phyloP scores from a whole-genome alignment of 1,284 basidiomycete species.

The Takashimella tepidaria region DNA sequence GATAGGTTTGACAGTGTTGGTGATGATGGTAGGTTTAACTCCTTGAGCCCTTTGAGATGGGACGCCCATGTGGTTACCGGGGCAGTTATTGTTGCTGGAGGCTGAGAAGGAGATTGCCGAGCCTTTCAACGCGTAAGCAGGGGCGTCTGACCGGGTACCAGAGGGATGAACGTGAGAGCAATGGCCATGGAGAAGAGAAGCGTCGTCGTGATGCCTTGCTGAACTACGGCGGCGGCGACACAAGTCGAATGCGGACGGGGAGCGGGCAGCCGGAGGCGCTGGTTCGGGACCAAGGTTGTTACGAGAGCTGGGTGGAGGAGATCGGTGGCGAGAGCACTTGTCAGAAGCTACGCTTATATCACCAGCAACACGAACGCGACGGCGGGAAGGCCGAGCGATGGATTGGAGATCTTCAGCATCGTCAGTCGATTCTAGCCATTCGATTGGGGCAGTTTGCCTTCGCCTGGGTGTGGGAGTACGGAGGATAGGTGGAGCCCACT shows the following conservation, averaged over 20 bases:
- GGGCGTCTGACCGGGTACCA: neutral
- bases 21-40: too few relatives aligned
- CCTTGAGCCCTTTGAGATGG: neutral
- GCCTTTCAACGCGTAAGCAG: neutral
- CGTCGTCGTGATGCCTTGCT: neutral
- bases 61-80: neutral
- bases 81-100: neutral
- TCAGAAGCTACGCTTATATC: constrained; percentile 1
- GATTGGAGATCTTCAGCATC: constrained; percentile 3
- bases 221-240: constrained; percentile 18
- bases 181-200: neutral
- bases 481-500: neutral
- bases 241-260: constrained; percentile 25
- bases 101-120: neutral
- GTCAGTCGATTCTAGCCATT: constrained; percentile 4
- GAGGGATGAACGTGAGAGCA: neutral
- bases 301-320: constrained; percentile 22
- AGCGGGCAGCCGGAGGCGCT: constrained; percentile 28
- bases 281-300: neutral
- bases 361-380: constrained; percentile 13
- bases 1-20: neutral
- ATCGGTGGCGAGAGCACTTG: constrained; percentile 24
- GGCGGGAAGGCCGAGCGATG: neutral
- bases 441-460: neutral
- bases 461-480: neutral